Percentiles rank a stretch among this genome's conserved stretches.
phyloP scores from a whole-genome alignment of 306 rosid species.

The Astragalus glycyphyllos region DNA sequence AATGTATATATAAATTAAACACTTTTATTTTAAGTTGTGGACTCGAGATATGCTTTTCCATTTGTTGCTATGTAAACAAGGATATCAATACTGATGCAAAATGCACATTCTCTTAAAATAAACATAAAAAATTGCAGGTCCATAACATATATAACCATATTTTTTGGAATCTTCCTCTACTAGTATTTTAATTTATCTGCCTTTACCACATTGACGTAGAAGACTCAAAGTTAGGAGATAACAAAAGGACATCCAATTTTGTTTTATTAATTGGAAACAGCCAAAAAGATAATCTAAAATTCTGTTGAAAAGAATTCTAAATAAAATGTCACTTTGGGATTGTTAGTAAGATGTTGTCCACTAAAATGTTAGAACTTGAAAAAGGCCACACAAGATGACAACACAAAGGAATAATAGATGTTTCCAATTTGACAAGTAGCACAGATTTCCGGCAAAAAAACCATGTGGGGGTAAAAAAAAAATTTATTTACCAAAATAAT shows the following conservation, averaged over 20 bases:
- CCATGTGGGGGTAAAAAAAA: too few relatives aligned
- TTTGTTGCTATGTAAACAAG: constrained; percentile 32
- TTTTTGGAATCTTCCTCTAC: constrained; percentile 36
- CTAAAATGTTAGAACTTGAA: constrained; percentile 40
- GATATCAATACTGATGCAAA: constrained; percentile 17
- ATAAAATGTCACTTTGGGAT: constrained; percentile 44
- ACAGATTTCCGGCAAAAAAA: not conserved
- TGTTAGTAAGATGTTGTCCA: constrained; percentile 54
- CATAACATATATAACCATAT: not conserved
- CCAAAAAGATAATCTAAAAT: constrained; percentile 20
- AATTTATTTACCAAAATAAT: too few relatives aligned
- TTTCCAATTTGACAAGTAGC: constrained; percentile 45
- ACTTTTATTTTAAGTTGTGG: too few relatives aligned
- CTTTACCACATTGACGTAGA: constrained; percentile 4
- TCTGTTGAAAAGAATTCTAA: constrained; percentile 29
- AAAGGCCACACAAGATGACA: constrained; percentile 34
- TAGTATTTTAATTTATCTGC: constrained; percentile 26
- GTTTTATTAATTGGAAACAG: constrained; percentile 19
- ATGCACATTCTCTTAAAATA: constrained; percentile 37
- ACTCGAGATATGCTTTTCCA: constrained; percentile 11
- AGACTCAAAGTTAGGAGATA: constrained; percentile 30
- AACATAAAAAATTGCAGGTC: constrained; percentile 31
- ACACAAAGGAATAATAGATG: constrained; percentile 41
- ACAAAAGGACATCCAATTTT: constrained; percentile 4
- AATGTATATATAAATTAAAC: too few relatives aligned